These are phyloP conservation scores for Crocinoboletus sp. DNA, from an alignment of 1,284 basidiomycete species.

Conservation along the genomic window DNA sequence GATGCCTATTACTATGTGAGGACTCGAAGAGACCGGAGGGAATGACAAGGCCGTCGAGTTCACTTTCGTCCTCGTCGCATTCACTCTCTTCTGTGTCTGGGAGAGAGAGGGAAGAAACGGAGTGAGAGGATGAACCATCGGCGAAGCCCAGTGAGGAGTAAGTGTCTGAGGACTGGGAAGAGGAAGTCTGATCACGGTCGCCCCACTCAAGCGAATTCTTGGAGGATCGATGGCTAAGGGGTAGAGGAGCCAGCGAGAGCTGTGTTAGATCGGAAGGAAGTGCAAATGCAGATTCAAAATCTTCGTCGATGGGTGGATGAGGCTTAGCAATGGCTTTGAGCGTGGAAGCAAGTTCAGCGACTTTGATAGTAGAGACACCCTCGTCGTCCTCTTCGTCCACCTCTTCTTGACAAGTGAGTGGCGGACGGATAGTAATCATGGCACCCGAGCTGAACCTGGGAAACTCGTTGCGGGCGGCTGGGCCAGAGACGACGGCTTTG, in stretches of 20 bases:
- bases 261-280: constrained; percentile 72
- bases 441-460: constrained; percentile 25
- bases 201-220: constrained; percentile 81
- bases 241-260: constrained; percentile 69
- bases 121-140: constrained; percentile 66
- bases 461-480: constrained; percentile 32
- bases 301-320: constrained; percentile 52
- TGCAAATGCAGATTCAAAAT: constrained; percentile 71
- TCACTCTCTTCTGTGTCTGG: constrained; percentile 69
- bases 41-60: constrained; percentile 75
- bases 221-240: constrained; percentile 66
- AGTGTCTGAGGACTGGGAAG: constrained; percentile 78
- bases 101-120: constrained; percentile 58
- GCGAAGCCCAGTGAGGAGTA: constrained; percentile 73
- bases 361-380: constrained; percentile 76
- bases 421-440: constrained; percentile 62
- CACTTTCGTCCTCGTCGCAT: constrained; percentile 61
- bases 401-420: constrained; percentile 41
- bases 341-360: constrained; percentile 44
- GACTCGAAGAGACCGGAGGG: constrained; percentile 70
- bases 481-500: too few relatives aligned
- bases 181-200: constrained; percentile 73
- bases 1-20: constrained; percentile 57
- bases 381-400: constrained; percentile 73
- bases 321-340: constrained; percentile 33